A percentile compares a stretch with the other conserved stretches of the same genome.
These are phyloP conservation scores for Barnettozyma sp. DNA, from an alignment of 805 yeast genomes.

Conservation along the genomic window DNA sequence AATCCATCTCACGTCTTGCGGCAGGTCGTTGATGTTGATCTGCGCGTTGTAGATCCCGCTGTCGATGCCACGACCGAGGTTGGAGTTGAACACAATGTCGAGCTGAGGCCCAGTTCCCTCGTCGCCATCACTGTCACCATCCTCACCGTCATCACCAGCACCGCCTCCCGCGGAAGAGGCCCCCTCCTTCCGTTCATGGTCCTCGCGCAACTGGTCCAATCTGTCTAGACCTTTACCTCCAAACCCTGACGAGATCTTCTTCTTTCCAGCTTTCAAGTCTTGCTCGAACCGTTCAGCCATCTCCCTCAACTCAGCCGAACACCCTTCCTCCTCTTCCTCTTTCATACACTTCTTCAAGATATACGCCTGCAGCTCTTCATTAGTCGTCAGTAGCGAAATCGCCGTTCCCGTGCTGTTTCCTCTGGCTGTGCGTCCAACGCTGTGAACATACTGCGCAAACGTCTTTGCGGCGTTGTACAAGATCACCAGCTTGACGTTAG, in stretches of 20 bases:
- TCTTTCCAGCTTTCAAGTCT: constrained; percentile 62
- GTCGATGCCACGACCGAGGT: constrained; percentile 52
- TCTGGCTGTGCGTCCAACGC: constrained; percentile 94
- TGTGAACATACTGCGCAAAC: constrained; percentile 91
- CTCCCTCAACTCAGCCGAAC: constrained; percentile 43
- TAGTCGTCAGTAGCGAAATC: constrained; percentile 60
- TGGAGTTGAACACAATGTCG: constrained; percentile 43
- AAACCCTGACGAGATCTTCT: constrained; percentile 66
- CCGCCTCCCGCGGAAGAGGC: constrained; percentile 11
- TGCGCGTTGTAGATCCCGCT: constrained; percentile 53
- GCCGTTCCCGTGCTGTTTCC: constrained; percentile 69
- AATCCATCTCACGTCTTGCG: constrained; percentile 73
- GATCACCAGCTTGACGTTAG: constrained; percentile 70
- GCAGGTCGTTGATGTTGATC: constrained; percentile 76
- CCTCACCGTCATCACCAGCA: constrained; percentile 25
- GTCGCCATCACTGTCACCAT: constrained; percentile 16
- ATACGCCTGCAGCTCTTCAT: constrained; percentile 65
- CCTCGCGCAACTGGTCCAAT: constrained; percentile 55
- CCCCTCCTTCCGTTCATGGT: constrained; percentile 35
- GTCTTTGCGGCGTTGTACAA: constrained; percentile 82
- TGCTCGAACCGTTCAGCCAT: constrained; percentile 51
- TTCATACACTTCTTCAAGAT: constrained; percentile 41
- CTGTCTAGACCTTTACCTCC: constrained; percentile 90
- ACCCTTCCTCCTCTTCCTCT: constrained; percentile 40
- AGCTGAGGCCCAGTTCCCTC: constrained; percentile 23